Evolutionary conservation across 306 rosid genomes (phyloP), one percentile per base, ranked within the genome.

Genomic region (Neltuma alba): DNA sequence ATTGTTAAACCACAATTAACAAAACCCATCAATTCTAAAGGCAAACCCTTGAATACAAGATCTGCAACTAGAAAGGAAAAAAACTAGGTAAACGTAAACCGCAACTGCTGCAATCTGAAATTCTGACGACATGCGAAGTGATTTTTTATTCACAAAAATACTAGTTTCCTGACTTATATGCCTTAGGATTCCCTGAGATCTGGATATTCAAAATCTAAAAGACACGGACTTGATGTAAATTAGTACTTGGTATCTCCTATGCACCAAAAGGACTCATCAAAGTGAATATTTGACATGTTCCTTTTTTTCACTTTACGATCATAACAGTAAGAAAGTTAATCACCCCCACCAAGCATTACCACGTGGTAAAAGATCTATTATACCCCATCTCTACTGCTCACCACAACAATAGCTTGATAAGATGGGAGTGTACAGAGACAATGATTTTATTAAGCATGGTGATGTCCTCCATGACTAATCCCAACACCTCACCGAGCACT

Each of bases 161-260:
- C n/a, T 20, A 77, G 18, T 70, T 61, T 42, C 28, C 63, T 21
- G 69, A 48, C 23, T 33, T n/a, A 37, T 38, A 38, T 15, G 69
- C 54, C 92, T 79, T 87, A 50, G 88, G 94, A 88, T 92, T 81
- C 92, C 87, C 85, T 82, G 74, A 76, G 48, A 79, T 65, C 47
- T 65, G 74, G 54, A 84, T 73, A 83, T 74, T 74, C 75, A 72
- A 38, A 36, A 77, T 78, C 75, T 44, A 76, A 58, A 78, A 61
- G 66, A 76, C 40, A 12, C 27, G 70, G 61, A 41, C 55, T 63
- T n/a, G 76, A 57, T 82, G 76, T n/a, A 28, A 34, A 62, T 60
- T 9, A 77, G 72, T 47, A 74, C 72, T n/a, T 66, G 38, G 76
- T 73, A 48, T 41, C 28, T 33, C 76, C 66, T 73, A 76, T 37